Evolutionary conservation across 2,329 filamentous ascomycete species (phyloP).

Genomic region (Xylaria sp.): DNA sequence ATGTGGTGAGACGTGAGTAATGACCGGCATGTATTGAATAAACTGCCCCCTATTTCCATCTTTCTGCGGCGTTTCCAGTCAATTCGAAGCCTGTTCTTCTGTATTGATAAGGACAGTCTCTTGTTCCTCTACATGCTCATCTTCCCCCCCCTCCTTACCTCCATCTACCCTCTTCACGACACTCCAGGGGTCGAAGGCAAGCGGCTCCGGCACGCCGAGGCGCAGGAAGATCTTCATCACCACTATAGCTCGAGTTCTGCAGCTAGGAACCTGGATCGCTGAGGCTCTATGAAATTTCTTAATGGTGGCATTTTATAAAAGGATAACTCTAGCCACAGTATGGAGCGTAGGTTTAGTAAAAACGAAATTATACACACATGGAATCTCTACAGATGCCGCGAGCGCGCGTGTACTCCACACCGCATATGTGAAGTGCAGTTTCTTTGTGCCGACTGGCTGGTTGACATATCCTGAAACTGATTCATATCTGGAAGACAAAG

Average conservation of each 20-base stretch:
- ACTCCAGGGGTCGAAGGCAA: background rate
- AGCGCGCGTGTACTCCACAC: no score
- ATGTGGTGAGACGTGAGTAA: no score
- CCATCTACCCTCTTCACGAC: background rate
- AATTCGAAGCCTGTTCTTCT: background rate
- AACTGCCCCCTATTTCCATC: no score
- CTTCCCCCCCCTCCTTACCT: background rate
- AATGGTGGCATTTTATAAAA: background rate
- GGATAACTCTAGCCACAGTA: background rate
- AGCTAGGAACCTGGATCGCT: slow-evolving; percentile 1
- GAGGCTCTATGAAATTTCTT: background rate
- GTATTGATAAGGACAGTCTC: background rate
- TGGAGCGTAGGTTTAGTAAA: no score
- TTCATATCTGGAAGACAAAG: no score
- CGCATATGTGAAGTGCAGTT: no score
- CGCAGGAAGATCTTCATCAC: slow-evolving; percentile 28
- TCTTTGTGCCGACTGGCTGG: no score
- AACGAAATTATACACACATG: no score
- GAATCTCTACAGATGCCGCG: no score
- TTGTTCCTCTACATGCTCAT: background rate
- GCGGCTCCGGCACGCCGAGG: slow-evolving; percentile 13
- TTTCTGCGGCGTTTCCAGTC: no score
- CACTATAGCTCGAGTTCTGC: slow-evolving; percentile 24
- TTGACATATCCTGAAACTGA: no score
- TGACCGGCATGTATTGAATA: no score